Base-by-base conservation (phyloP, 805 yeast species). In the Saccharomycopsis schoenii region DNA sequence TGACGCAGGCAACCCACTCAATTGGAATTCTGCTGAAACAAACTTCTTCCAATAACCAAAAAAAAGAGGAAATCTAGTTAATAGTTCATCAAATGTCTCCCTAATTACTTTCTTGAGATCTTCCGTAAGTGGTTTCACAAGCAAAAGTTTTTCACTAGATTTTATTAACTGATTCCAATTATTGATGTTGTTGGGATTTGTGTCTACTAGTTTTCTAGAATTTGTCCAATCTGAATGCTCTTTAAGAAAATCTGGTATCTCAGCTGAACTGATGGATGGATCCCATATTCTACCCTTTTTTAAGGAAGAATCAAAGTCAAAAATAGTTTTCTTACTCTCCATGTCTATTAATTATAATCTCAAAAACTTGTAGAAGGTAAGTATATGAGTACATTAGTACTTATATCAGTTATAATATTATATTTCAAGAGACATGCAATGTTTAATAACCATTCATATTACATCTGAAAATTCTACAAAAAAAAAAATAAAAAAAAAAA, bases 41-140 rank as follows among this genome's bases (percentile, higher is more conserved):
- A 77, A 85, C 60, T 77, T 76, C 68, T 82, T 83, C 94, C 94
- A 88, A 67, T 81, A 80, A 9, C 76, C 79, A n/a, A 77, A 73
- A 19, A 83, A 72, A 59, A 80, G 76, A 0, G 94, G 94, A 65
- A 79, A 86, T 58, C 79, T 72, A 0, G 71, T 62, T n/a, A 88
- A 68, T 1, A 85, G 68, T 34, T 72, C 73, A 19, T 72, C 71
- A 59, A 80, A 76, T 19, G 78, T 75, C 1, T 60, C 55, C 21
- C 61, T 64, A 1, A 73, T 60, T 5, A 67, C n/a, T 14, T 34
- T 21, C 25, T 59, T 57, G 37, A 57, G 21, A n/a, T 54, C 39
- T 8, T 58, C 59, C 54, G 58, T 64, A 56, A 61, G 57, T 24
- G 60, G 52, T 47, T 50, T 58, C 12, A 54, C 39, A 9, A 50